Base-by-base conservation (phyloP, 805 yeast species). In the Candida chauliodis region DNA sequence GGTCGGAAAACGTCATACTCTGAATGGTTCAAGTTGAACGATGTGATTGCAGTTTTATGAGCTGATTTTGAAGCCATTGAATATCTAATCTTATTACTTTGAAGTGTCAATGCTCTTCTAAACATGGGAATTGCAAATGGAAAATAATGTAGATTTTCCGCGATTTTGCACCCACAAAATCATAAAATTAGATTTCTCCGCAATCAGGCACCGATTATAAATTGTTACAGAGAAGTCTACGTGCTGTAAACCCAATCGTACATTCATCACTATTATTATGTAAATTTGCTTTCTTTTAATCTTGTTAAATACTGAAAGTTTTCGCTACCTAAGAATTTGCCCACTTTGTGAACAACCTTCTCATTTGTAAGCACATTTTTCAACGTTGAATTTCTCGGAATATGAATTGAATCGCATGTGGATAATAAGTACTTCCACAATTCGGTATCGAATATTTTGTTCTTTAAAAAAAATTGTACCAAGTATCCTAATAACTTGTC, bases 1-100 rank as follows among this genome's bases (percentile, higher is more conserved):
- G 82, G 81, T 11, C 85, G 65, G 19, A 70, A 73, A 28, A 53
- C 45, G 49, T 78, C 82, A 51, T 79, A 79, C 8, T 63, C 49
- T 10, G 56, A 41, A 45, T 78, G 83, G 52, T 79, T 79, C 15
- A 63, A 34, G 45, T 75, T 66, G 66, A 73, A 79, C 0, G 83
- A 67, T 23, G 54, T 54, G 26, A 71, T 52, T 1, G 82, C 76
- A 2, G 63, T 61, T 8, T 61, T 15, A 40, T 63, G 53, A 17
- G 60, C 57, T 28, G 31, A 14, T 25, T 34, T 34, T 17, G 30
- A 13, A 5, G 30, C 5, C 36, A 34, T 34, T 17, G 35, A 22
- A 15, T 19, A 30, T 13, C 14, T 27, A 24, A 5, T 26, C 27
- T 24, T 6, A 14, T 24, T 24, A 6, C 23, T 21, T 21, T 21